Percentiles rank a stretch among this genome's conserved stretches.
Conservation (phyloP, 2,329 filamentous ascomycete species). For the Orbilia ellipsospora region DNA sequence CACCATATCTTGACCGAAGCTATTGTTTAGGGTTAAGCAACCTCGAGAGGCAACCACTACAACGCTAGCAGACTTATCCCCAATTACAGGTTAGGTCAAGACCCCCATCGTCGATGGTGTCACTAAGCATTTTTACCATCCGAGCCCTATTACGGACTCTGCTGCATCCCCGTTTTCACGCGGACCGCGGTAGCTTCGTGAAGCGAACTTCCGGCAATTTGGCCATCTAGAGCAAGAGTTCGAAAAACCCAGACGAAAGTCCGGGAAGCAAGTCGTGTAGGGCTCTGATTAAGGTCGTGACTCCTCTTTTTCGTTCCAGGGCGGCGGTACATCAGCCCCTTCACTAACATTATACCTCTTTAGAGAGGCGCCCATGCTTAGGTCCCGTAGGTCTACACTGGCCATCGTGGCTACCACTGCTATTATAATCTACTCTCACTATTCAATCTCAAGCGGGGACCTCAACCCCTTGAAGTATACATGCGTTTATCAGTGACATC, state of each 20-base stretch:
- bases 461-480: not conserved
- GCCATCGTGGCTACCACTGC: constrained; percentile 5
- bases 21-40: not conserved
- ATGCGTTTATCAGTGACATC: too few species aligned
- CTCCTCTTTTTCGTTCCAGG: constrained; percentile 6
- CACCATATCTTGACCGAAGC: constrained; percentile 3
- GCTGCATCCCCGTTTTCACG: constrained; percentile 4
- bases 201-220: constrained; percentile 6
- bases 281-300: constrained; percentile 9
- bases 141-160: constrained; percentile 5
- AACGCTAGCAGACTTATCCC: not conserved
- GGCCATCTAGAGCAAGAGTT: constrained; percentile 6
- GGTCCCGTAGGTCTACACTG: constrained; percentile 5
- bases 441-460: constrained; percentile 3
- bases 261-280: constrained; percentile 2
- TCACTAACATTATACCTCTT: not conserved
- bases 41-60: too few species aligned
- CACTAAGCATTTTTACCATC: constrained; percentile 11
- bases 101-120: constrained; percentile 2
- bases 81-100: constrained; percentile 4
- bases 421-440: constrained; percentile 10
- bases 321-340: constrained; percentile 3
- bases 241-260: not conserved
- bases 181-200: constrained; percentile 4
- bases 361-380: not conserved